Evolutionary conservation across 495 filamentous ascomycete species (phyloP).

Genomic region (Articulospora tetracladia): DNA sequence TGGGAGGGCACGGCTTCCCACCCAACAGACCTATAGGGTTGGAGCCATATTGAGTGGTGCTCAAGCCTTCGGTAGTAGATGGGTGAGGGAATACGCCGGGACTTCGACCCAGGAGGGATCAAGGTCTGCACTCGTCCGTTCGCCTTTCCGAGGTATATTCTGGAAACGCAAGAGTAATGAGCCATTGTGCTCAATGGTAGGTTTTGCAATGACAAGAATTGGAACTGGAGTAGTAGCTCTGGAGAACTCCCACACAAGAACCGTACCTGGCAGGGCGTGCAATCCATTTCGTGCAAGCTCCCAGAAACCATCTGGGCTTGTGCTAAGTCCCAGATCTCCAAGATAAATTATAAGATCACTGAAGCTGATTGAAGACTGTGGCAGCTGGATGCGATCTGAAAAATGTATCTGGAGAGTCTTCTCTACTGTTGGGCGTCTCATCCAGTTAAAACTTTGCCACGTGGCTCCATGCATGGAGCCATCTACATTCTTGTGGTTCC

Average conservation of each 20-base stretch:
- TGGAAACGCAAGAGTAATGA: neutral
- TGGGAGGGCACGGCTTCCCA: too few relatives aligned
- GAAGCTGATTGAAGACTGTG: slow-evolving; percentile 59
- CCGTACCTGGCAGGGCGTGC: neutral
- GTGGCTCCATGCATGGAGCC: slow-evolving; percentile 50
- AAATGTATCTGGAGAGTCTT: slow-evolving; percentile 56
- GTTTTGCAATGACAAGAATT: neutral
- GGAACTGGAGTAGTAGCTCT: neutral
- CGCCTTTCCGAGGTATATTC: neutral
- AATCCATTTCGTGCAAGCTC: neutral
- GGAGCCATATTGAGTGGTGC: too few relatives aligned
- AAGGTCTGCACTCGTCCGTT: neutral
- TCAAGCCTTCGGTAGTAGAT: too few relatives aligned
- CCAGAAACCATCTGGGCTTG: neutral
- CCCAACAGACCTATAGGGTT: too few relatives aligned
- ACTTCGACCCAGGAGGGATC: neutral
- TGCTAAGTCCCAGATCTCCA: slow-evolving; percentile 46
- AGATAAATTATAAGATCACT: slow-evolving; percentile 54
- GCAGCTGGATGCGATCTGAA: slow-evolving; percentile 55
- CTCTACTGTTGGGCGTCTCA: slow-evolving; percentile 49
- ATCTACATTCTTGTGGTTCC: slow-evolving; percentile 39
- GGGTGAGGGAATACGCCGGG: neutral
- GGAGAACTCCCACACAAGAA: neutral
- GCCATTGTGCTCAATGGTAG: neutral
- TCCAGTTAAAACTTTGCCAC: slow-evolving; percentile 61